phyloP scores from a whole-genome alignment of 2,329 filamentous ascomycete genomes.

The Chrysoporthe deuterocubensis region DNA sequence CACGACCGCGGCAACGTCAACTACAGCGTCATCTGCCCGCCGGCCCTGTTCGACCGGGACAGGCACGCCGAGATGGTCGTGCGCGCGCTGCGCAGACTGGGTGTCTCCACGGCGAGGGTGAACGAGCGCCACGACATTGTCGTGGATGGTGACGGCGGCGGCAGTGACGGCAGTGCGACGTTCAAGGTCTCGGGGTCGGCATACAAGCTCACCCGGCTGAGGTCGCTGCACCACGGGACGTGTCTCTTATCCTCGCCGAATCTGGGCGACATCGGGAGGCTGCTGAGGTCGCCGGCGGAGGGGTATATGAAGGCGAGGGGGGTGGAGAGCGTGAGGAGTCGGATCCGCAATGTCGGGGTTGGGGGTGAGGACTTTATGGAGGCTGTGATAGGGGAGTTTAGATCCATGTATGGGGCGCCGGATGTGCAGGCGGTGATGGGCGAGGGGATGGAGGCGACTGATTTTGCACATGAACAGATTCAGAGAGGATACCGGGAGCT shows the following conservation, averaged over 20 bases:
- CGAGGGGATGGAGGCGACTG: constrained; percentile 46
- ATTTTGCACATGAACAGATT: constrained; percentile 54
- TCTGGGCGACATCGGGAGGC: constrained; percentile 67
- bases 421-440: constrained; percentile 49
- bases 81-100: constrained; percentile 69
- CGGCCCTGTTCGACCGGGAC: constrained; percentile 76
- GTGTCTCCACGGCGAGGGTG: constrained; percentile 66
- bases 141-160: constrained; percentile 51
- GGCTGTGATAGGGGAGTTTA: constrained; percentile 69
- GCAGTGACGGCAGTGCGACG: constrained; percentile 28
- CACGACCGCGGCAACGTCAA: constrained; percentile 94
- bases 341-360: constrained; percentile 77
- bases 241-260: constrained; percentile 81
- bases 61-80: constrained; percentile 93
- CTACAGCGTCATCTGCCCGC: constrained; percentile 87
- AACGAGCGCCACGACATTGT: constrained; percentile 96
- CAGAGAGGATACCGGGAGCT: constrained; percentile 66
- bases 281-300: constrained; percentile 79
- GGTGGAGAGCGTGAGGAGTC: constrained; percentile 88
- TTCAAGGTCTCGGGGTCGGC: constrained; percentile 93
- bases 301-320: constrained; percentile 79
- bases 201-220: constrained; percentile 83
- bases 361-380: constrained; percentile 50
- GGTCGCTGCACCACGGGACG: constrained; percentile 91
- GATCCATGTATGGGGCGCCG: constrained; percentile 61